Percentiles rank a stretch among this genome's conserved stretches.
These are phyloP conservation scores for Claviceps paspali DNA, from an alignment of 2,329 filamentous ascomycete species.

Conservation along the genomic window DNA sequence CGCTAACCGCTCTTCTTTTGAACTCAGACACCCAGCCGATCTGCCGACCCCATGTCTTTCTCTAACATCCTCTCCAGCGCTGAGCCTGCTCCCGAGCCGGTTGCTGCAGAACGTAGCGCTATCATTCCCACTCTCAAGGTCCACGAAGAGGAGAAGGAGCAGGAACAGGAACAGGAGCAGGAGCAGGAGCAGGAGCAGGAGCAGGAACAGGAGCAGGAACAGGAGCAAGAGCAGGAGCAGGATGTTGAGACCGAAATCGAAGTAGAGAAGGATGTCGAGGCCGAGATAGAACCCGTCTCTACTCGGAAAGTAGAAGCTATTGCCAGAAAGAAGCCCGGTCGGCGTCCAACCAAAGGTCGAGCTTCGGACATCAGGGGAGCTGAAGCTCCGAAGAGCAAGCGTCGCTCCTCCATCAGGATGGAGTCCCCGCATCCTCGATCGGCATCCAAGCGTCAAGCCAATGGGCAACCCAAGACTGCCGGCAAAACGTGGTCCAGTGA, in stretches of 20 bases:
- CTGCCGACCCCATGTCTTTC: conserved; percentile 85
- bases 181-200: conserved; percentile 8
- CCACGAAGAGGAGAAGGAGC: no score
- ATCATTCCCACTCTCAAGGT: conserved; percentile 22
- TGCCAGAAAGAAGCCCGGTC: conserved; percentile 17
- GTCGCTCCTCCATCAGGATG: conserved; percentile 36
- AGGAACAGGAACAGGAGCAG: no score
- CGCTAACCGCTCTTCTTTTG: no score
- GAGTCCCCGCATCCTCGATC: conserved; percentile 32
- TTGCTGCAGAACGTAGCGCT: conserved; percentile 26
- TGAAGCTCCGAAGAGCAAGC: conserved; percentile 31
- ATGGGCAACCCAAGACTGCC: conserved; percentile 49
- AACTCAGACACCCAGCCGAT: conserved; percentile 51
- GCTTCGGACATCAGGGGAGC: conserved; percentile 35
- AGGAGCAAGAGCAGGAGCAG: conserved; percentile 5
- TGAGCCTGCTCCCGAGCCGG: conserved; percentile 45
- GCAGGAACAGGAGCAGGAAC: conserved; percentile 8
- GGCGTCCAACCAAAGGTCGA: conserved; percentile 31
- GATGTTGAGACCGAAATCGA: conserved; percentile 18
- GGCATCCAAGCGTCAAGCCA: conserved; percentile 42
- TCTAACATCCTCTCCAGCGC: conserved; percentile 82
- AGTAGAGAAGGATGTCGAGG: conserved; percentile 20
- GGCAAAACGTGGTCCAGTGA: conserved; percentile 41
- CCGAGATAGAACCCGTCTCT: conserved; percentile 16
- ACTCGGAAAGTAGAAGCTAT: conserved; percentile 13